A percentile compares a stretch with the other conserved stretches of the same genome.
These are phyloP conservation scores for Bremia lactucae DNA, from an alignment of 352 stramenopile genomes.

Conservation along the genomic window DNA sequence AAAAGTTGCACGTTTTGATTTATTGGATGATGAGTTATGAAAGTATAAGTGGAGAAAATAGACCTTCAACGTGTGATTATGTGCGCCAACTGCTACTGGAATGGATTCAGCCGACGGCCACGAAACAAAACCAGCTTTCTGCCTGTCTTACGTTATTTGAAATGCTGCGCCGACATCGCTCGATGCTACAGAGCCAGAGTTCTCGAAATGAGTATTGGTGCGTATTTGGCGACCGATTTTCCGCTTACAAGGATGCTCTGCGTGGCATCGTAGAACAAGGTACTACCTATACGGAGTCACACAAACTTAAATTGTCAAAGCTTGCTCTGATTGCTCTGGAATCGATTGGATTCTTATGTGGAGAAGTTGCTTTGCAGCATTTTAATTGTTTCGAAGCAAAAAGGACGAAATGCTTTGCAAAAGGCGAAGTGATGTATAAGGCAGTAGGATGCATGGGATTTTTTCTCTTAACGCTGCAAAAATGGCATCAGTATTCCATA, in stretches of 20 bases:
- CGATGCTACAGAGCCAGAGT: constrained; percentile 1
- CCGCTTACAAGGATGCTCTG: constrained; percentile 12
- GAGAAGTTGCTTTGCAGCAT: constrained; percentile 15
- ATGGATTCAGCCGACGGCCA: constrained; percentile 14
- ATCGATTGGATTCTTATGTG: constrained; percentile 32
- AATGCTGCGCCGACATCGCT: constrained; percentile 31
- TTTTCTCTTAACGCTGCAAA: constrained; percentile 5
- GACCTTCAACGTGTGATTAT: constrained; percentile 2
- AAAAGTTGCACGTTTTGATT: constrained; percentile 42
- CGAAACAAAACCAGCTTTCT: constrained; percentile 46
- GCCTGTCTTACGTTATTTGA: constrained; percentile 51
- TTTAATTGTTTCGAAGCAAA: constrained; percentile 4
- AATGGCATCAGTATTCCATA: constrained; percentile 19
- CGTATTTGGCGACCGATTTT: constrained; percentile 8
- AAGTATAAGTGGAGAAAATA: neutral
- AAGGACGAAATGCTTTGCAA: neutral
- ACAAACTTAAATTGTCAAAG: constrained; percentile 36
- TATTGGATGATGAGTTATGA: constrained; percentile 34
- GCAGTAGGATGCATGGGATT: constrained; percentile 13
- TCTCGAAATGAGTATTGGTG: neutral
- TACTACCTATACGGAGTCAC: constrained; percentile 9
- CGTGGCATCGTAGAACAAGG: constrained; percentile 10
- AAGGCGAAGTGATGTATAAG: neutral
- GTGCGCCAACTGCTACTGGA: constrained; percentile 29
- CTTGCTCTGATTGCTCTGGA: constrained; percentile 44